Conservation (phyloP, 73 alveolate genomes). For the Symbiodinium natans region DNA sequence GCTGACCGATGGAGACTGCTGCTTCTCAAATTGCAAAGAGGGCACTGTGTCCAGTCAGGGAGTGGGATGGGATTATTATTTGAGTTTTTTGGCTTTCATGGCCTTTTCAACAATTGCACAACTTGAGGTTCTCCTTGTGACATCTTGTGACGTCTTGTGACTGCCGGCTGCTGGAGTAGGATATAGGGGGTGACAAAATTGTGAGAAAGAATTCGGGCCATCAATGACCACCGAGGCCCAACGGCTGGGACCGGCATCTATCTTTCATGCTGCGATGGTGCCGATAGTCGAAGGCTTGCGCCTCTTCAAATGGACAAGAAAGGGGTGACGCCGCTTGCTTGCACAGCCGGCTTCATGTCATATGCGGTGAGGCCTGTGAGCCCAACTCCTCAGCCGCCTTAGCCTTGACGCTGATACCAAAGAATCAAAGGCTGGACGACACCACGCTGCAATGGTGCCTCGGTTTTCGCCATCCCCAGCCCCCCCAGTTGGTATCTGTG, state of each 20-base stretch:
- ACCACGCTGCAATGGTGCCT: slow-evolving; percentile 72
- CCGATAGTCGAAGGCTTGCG: slow-evolving; percentile 10
- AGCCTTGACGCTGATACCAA: no score
- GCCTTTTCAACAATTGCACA: no score
- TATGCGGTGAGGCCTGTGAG: no score
- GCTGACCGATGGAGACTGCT: slow-evolving; percentile 50
- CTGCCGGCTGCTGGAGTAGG: not conserved
- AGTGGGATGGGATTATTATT: not conserved
- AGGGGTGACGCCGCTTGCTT: slow-evolving; percentile 48
- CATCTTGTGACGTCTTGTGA: not conserved
- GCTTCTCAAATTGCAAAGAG: not conserved
- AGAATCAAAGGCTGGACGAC: slow-evolving; percentile 45
- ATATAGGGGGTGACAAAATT: not conserved
- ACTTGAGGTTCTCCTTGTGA: not conserved
- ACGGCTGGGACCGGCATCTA: not conserved
- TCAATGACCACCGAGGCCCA: not conserved
- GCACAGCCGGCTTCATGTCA: no score
- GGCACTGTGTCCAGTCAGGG: not conserved
- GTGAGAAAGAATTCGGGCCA: no score
- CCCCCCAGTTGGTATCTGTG: no score
- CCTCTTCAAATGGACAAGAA: slow-evolving; percentile 16
- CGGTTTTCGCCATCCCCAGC: no score
- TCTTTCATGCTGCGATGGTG: not conserved
- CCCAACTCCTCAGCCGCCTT: no score
- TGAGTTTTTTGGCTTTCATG: no score